Base-by-base conservation (phyloP, 495 filamentous ascomycete species). In the Pyrenula aspistea region DNA sequence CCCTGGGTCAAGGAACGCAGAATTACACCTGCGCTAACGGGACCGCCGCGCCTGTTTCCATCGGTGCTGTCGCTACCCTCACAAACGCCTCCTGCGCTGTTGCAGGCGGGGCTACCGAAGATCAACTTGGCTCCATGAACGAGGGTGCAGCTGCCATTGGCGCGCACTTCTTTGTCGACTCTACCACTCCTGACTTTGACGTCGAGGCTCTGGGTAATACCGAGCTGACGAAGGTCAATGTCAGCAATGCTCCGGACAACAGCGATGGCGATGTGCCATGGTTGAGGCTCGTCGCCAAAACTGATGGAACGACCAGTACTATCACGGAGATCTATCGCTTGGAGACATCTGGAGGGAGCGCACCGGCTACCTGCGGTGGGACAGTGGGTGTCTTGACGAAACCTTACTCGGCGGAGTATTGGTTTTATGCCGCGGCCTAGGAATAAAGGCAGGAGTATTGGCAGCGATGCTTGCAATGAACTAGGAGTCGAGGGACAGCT, bases 41-140 rank as follows among this genome's bases (percentile, higher is more conserved):
- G 53, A 77, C 81, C 60, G 64, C 80, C 2, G 68, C 74, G 0
- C 92, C 92, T n/a, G 66, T 65, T 2, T 68, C 82, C n/a, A 67
- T 77, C 48, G 93, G 93, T 58, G 93, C 93, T 55, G 68, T 89
- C n/a, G 93, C 93, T 51, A 83, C 77, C 22, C 89, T 98, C 59
- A 96, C 84, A 83, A 88, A 98, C 71, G 85, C 80, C 50, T 86
- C 86, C 53, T 98, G 92, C 75, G 22, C 50, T 19, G 57, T 31
- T 10, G 42, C 20, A 53, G 53, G 58, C 25, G 59, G 55, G 42
- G 42, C 25, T n/a, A 65, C 89, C 24, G 86, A 86, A 4, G 75
- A 82, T 25, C 74, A 79, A 57, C 70, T 92, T 10, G 69, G 89
- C 54, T 56, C 73, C 55, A 61, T 74, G 10, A 21, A 58, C 50